Evolutionary conservation across 2,329 filamentous ascomycete genomes (phyloP).

Genomic region (Fonsecaea erecta): DNA sequence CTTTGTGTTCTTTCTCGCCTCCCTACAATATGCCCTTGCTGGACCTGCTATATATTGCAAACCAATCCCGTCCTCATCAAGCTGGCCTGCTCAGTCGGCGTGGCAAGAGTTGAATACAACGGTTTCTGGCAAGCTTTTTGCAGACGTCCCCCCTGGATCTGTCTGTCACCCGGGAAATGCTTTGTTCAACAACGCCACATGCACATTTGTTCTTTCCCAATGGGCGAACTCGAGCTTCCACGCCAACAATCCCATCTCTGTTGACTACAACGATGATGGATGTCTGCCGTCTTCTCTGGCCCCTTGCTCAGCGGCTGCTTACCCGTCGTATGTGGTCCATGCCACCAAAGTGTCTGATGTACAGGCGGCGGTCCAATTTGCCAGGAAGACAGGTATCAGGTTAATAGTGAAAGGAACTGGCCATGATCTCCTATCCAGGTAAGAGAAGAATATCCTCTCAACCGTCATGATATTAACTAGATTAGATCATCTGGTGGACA

Average conservation of each 20-base stretch:
- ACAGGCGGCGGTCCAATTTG: conserved; percentile 47
- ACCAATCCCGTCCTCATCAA: background rate
- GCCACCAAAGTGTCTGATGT: conserved; percentile 42
- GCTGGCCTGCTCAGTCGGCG: conserved; percentile 1
- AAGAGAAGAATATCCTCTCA: background rate
- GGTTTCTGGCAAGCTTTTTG: conserved; percentile 1
- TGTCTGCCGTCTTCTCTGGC: conserved; percentile 4
- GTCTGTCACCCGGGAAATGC: conserved; percentile 3
- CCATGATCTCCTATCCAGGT: conserved; percentile 49
- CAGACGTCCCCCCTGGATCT: background rate
- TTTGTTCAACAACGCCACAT: conserved; percentile 2
- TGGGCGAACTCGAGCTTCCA: conserved; percentile 8
- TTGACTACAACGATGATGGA: conserved; percentile 6
- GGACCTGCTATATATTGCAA: conserved; percentile 1
- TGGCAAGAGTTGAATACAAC: conserved; percentile 4
- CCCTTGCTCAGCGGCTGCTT: background rate
- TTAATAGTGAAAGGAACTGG: conserved; percentile 60
- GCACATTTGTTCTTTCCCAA: background rate
- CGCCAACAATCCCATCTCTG: background rate
- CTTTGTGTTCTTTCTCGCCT: background rate
- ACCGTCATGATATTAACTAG: background rate
- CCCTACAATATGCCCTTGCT: background rate
- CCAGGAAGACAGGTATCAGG: conserved; percentile 44
- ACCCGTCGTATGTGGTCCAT: conserved; percentile 43
- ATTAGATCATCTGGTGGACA: conserved; percentile 36